Evolutionary conservation across 306 rosid species (phyloP).

Genomic region (Acmispon strigosus): DNA sequence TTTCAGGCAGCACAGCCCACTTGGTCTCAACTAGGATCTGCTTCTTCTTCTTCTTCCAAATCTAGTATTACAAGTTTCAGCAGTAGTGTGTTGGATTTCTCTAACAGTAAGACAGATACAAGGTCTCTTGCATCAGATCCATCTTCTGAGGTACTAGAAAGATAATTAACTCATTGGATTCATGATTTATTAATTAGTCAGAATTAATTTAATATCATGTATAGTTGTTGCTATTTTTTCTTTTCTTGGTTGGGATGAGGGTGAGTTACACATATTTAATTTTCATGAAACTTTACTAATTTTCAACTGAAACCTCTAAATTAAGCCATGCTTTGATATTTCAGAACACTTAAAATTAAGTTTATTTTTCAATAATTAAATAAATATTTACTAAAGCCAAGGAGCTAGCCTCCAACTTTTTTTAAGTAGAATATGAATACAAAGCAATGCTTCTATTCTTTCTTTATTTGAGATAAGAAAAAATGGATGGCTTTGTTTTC

Average conservation of each 20-base stretch:
- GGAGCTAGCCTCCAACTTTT: no score
- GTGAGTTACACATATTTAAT: not conserved
- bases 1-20: constrained; percentile 37
- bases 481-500: not conserved
- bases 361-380: not conserved
- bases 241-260: not conserved
- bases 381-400: not conserved
- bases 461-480: not conserved
- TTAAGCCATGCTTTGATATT: constrained; percentile 7
- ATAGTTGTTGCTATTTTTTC: not conserved
- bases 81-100: constrained; percentile 75
- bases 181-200: not conserved
- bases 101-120: constrained; percentile 37
- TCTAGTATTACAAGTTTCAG: constrained; percentile 68
- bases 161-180: not conserved
- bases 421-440: not conserved
- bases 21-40: constrained; percentile 43
- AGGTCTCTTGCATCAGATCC: constrained; percentile 57
- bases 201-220: not conserved
- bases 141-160: constrained; percentile 60
- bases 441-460: not conserved
- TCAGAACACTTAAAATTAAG: not conserved
- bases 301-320: not conserved
- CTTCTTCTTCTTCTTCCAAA: constrained; percentile 35
- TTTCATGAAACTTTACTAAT: constrained; percentile 25